Conservation (phyloP, 129 eudicot species). For the Artemisia tridentata region DNA sequence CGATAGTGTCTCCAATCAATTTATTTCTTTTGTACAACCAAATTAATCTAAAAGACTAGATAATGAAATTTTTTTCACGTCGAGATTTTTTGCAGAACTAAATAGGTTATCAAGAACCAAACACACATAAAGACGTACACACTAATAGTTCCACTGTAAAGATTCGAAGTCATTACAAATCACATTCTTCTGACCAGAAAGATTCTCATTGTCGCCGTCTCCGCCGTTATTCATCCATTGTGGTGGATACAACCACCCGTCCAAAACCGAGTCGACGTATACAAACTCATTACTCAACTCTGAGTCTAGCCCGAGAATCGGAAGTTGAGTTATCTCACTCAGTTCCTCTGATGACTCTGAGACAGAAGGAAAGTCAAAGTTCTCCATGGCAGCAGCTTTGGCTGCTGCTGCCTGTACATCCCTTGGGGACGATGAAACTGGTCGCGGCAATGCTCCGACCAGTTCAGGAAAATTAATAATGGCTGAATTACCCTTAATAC, state of each 20-base stretch:
- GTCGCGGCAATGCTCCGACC: constrained; percentile 55
- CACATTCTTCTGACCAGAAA: constrained; percentile 31
- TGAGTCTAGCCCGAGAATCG: constrained; percentile 53
- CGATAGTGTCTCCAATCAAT: not conserved
- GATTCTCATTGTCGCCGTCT: constrained; percentile 26
- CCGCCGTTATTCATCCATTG: constrained; percentile 41
- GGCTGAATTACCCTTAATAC: constrained; percentile 82
- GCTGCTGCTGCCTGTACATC: constrained; percentile 89
- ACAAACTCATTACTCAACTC: constrained; percentile 49
- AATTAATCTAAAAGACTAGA: not conserved
- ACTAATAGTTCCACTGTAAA: constrained; percentile 51
- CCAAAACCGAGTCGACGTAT: constrained; percentile 47
- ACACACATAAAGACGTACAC: not conserved
- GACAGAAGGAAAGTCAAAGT: constrained; percentile 34
- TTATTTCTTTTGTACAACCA: constrained; percentile 18
- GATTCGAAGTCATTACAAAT: constrained; percentile 43
- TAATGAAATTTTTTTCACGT: not conserved
- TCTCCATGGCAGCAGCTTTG: constrained; percentile 87
- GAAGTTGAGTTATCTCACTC: constrained; percentile 65
- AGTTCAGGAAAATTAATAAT: constrained; percentile 83
- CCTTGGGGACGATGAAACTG: constrained; percentile 56
- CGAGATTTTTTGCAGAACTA: constrained; percentile 3
- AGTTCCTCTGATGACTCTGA: constrained; percentile 47
- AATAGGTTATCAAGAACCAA: constrained; percentile 1
- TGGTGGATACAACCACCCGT: constrained; percentile 71